Evolutionary conservation across 129 eudicot genomes (phyloP), one percentile per base, ranked within the genome.

Genomic region (Smallanthus sonchifolius): DNA sequence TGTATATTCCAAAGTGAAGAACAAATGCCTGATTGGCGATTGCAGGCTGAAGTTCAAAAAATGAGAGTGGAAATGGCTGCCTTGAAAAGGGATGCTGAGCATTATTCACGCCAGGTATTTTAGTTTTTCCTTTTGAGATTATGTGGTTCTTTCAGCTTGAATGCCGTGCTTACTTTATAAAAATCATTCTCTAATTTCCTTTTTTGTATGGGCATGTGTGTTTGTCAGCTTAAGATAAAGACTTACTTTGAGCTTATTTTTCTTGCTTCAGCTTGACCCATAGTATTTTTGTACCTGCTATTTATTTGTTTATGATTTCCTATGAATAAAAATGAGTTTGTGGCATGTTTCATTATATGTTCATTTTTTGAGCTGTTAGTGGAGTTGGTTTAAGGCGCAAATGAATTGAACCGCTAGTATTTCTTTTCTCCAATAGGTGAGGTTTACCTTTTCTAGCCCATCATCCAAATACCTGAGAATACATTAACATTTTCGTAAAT

Each of bases 51-150:
- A 82, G 70, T 91, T 68, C 99, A 94, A 75, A 94, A 94, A 75
- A 72, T 87, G 90, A 88, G 96, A 83, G 97, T 94, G 67, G 99
- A 94, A 87, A 91, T 87, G 91, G 96, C 99, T 85, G 88, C 99
- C 65, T 88, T 94, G 96, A 94, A 88, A 81, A 89, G 99, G 83
- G 99, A 94, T 88, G 99, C 99, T 76, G 99, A 94, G 72, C 99
- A 94, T 81, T 94, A 94, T 82, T 94, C 99, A 44, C 97, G 97
- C 34, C 97, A 91, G 96, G 99, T 88, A 72, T 14, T 68, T 63
- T 75, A 44, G 54, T 66, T 78, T 65, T 65, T 48, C 35, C 38
- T 68, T 10, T 43, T 59, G 32, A 16, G 37, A 16, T 67, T 67
- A 67, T 74, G 49, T 61, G 20, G 4, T 20, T 10, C 62, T 17